phyloP scores from a whole-genome alignment of 805 yeast genomes.

The Blastobotrys muscicola region DNA sequence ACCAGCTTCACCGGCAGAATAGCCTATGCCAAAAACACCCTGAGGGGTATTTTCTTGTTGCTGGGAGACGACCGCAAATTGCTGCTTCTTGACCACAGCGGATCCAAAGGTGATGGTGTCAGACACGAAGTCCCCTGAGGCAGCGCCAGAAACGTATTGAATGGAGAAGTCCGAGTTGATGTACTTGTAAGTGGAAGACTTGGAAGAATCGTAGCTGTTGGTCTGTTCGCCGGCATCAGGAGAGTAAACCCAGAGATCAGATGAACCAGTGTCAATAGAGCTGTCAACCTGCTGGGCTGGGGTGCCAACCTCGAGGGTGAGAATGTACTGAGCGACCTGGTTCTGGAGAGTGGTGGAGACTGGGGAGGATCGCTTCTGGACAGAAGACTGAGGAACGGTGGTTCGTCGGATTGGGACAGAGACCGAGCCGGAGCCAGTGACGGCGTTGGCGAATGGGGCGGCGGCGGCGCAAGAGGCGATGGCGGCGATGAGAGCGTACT shows the following conservation, averaged over 20 bases:
- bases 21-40: slow-evolving; percentile 24
- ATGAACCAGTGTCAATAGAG: slow-evolving; percentile 61
- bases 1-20: slow-evolving; percentile 9
- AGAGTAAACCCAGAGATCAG: slow-evolving; percentile 49
- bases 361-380: too few relatives aligned
- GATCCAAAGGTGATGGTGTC: slow-evolving; percentile 49
- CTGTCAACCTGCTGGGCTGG: slow-evolving; percentile 43
- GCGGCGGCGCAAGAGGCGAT: too few relatives aligned
- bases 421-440: too few relatives aligned
- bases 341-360: too few relatives aligned
- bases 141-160: slow-evolving; percentile 31
- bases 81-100: slow-evolving; percentile 38
- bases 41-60: slow-evolving; percentile 25
- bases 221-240: slow-evolving; percentile 4
- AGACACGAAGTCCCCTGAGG: slow-evolving; percentile 44
- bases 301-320: slow-evolving; percentile 40
- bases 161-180: slow-evolving; percentile 15
- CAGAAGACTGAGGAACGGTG: too few relatives aligned
- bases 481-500: too few relatives aligned
- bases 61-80: slow-evolving; percentile 59
- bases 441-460: too few relatives aligned
- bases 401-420: too few relatives aligned
- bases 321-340: too few relatives aligned
- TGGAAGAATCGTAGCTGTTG: slow-evolving; percentile 4
- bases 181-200: slow-evolving; percentile 16